phyloP scores from a whole-genome alignment of 768 basidiomycete genomes.

The Lactarius tabidus region DNA sequence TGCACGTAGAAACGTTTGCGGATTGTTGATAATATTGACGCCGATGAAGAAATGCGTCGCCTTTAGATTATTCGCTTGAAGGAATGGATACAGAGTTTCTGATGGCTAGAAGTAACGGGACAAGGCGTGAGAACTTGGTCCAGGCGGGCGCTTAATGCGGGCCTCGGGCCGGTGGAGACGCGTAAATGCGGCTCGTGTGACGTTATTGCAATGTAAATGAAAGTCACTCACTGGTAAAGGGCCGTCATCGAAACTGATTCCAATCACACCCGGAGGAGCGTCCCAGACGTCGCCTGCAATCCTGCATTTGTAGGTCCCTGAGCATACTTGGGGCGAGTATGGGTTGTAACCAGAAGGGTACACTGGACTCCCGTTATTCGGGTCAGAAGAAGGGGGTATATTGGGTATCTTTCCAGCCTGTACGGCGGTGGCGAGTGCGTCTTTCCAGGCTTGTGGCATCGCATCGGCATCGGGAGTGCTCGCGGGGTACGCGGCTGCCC shows the following conservation, averaged over 20 bases:
- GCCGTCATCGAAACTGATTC: constrained; percentile 76
- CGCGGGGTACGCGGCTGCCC: constrained; percentile 58
- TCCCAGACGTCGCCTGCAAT: constrained; percentile 66
- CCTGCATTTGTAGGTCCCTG: constrained; percentile 57
- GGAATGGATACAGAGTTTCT: constrained; percentile 55
- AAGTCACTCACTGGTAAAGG: constrained; percentile 45
- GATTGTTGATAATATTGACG: constrained; percentile 59
- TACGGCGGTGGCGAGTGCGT: constrained; percentile 64
- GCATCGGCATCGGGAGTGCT: constrained; percentile 43
- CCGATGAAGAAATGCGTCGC: constrained; percentile 93
- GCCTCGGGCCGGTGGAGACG: not conserved
- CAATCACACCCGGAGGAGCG: constrained; percentile 66
- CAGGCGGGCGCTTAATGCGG: too few species aligned
- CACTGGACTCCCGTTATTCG: constrained; percentile 32
- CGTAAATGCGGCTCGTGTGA: not conserved
- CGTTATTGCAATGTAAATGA: not conserved
- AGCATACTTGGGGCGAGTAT: constrained; percentile 58
- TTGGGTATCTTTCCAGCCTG: constrained; percentile 69
- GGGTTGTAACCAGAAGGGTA: constrained; percentile 42
- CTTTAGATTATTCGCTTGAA: constrained; percentile 57
- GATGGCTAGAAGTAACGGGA: constrained; percentile 30
- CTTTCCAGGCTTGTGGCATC: constrained; percentile 67
- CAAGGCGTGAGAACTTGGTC: constrained; percentile 1
- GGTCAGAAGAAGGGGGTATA: constrained; percentile 48
- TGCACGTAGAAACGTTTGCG: constrained; percentile 50